phyloP scores from a whole-genome alignment of 441 rosid species.

The Gossypium davidsonii region DNA sequence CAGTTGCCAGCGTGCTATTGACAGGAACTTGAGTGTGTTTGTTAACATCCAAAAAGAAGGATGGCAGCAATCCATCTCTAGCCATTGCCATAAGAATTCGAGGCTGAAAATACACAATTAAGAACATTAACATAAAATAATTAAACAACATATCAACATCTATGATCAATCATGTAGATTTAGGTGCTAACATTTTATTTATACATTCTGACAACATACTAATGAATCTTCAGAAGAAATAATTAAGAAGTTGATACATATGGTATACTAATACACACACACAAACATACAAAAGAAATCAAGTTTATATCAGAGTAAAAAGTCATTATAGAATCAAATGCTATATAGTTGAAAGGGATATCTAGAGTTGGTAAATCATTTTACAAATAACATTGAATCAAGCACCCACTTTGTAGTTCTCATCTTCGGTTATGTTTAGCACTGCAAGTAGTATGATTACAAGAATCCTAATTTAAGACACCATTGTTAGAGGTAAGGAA shows the following conservation, averaged over 20 bases:
- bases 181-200: not conserved
- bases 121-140: not conserved
- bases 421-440: not conserved
- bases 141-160: not conserved
- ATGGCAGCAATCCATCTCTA: slow-evolving; percentile 74
- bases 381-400: not conserved
- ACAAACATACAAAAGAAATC: not conserved
- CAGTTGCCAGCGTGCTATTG: slow-evolving; percentile 59
- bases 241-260: not conserved
- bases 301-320: not conserved
- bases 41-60: slow-evolving; percentile 72
- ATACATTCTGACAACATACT: slow-evolving; percentile 1
- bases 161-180: slow-evolving; percentile 2
- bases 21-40: slow-evolving; percentile 58
- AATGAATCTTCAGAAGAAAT: not conserved
- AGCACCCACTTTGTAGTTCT: not conserved
- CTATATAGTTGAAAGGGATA: not conserved
- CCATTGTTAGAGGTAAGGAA: not conserved
- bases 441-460: not conserved
- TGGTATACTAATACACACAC: not conserved
- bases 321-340: not conserved
- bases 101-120: slow-evolving; percentile 40
- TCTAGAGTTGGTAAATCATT: not conserved
- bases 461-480: not conserved
- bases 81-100: slow-evolving; percentile 80